A percentile compares a stretch with the other conserved stretches of the same genome.
Conservation (phyloP, 2,329 filamentous ascomycete genomes). For the Elsinoe fawcettii region DNA sequence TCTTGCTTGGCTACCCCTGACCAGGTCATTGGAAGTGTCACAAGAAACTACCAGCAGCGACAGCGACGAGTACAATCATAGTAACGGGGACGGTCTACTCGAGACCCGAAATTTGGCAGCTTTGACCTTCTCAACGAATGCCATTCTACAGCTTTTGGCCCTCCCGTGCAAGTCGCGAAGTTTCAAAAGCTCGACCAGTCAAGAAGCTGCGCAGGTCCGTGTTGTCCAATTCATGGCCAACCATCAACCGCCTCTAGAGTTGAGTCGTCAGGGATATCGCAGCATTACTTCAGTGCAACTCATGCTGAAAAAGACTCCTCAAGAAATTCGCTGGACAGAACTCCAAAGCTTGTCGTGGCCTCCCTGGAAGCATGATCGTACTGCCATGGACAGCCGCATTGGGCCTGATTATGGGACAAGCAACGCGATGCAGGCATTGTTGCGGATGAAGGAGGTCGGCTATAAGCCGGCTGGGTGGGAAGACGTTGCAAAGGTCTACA, state of each 20-base stretch:
- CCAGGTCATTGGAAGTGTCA: not conserved
- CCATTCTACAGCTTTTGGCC: slow-evolving; percentile 41
- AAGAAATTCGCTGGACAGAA: slow-evolving; percentile 51
- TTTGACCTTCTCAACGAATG: slow-evolving; percentile 36
- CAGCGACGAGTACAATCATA: too few species aligned
- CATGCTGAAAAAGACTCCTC: slow-evolving; percentile 47
- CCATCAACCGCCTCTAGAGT: slow-evolving; percentile 45
- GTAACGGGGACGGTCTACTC: not conserved
- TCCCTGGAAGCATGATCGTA: slow-evolving; percentile 56
- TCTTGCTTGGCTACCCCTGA: slow-evolving; percentile 16
- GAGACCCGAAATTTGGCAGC: slow-evolving; percentile 18
- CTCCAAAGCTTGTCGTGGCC: slow-evolving; percentile 57
- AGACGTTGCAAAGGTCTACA: slow-evolving; percentile 44
- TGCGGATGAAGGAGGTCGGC: slow-evolving; percentile 52
- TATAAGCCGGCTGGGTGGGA: slow-evolving; percentile 48
- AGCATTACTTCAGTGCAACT: slow-evolving; percentile 51
- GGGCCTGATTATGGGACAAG: slow-evolving; percentile 50
- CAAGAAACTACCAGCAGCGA: not conserved
- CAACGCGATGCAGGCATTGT: slow-evolving; percentile 48
- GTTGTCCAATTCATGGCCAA: slow-evolving; percentile 51
- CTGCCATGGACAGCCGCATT: slow-evolving; percentile 53
- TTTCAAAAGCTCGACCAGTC: slow-evolving; percentile 40
- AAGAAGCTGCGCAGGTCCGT: slow-evolving; percentile 51
- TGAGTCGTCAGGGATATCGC: slow-evolving; percentile 52
- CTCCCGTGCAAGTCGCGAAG: slow-evolving; percentile 42